phyloP scores from a whole-genome alignment of 2,329 filamentous ascomycete species.

The Curvularia hawaiiensis region DNA sequence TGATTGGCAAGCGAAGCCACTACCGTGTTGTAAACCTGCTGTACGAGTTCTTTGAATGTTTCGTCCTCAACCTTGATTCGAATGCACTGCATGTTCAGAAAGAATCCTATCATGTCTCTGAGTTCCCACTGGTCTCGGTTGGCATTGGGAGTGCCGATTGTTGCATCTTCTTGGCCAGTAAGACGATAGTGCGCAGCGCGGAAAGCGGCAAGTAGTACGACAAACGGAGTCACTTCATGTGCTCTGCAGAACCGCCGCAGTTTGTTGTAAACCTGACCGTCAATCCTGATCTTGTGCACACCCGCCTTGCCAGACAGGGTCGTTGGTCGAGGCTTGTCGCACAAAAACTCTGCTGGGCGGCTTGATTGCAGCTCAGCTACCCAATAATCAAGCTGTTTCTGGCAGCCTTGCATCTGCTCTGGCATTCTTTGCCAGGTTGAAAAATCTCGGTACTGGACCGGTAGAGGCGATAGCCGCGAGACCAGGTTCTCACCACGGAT shows the following conservation, averaged over 20 bases:
- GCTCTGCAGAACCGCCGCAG: background rate
- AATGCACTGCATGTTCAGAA: conserved; percentile 18
- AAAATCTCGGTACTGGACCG: conserved; percentile 4
- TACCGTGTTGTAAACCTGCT: background rate
- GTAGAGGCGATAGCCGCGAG: background rate
- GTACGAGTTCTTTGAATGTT: conserved; percentile 10
- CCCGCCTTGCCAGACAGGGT: background rate
- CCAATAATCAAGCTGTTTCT: conserved; percentile 5
- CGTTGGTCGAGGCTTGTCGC: conserved; percentile 3
- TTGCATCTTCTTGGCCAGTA: conserved; percentile 13
- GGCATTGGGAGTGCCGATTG: conserved; percentile 11
- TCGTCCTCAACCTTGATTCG: conserved; percentile 9
- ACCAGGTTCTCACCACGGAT: background rate
- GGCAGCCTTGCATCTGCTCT: background rate
- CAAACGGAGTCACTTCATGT: conserved; percentile 1
- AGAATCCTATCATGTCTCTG: conserved; percentile 18
- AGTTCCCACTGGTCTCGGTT: conserved; percentile 12
- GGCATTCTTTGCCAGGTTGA: conserved; percentile 3
- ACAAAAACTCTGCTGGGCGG: conserved; percentile 5
- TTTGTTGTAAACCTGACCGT: background rate
- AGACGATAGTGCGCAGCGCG: conserved; percentile 13
- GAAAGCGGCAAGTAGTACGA: conserved; percentile 13
- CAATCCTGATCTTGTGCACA: background rate
- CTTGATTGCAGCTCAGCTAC: background rate
- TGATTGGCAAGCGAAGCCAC: background rate